Base-by-base conservation (phyloP, 768 basidiomycete genomes). In the Leucogyrophana mollusca region DNA sequence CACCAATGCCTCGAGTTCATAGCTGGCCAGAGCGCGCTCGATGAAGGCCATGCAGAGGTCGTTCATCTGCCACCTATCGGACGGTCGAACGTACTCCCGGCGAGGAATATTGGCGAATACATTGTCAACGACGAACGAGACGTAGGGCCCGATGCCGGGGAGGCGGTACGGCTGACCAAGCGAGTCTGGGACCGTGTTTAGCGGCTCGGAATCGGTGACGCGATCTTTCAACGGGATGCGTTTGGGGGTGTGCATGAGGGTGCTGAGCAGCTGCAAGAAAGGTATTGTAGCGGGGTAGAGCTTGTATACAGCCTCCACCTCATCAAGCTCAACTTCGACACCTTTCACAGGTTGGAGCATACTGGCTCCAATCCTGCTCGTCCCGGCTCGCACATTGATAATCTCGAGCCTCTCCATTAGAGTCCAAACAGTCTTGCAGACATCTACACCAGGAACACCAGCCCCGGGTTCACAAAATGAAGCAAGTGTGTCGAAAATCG, bases 261-360 rank as follows among this genome's bases (percentile, higher is more conserved):
- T 84, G 55, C 78, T 78, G 49, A 98, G 79, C 36, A 97, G 77
- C 46, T 79, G 78, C 41, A 97, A 68, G 71, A 97, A 95, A 0
- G 94, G 85, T 17, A 90, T 85, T 0, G 94, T 95, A 7, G 90
- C 79, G 0, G 94, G 93, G 64, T 95, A 98, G 46, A 86, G 58
- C 62, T 79, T 79, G 59, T 85, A 80, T 4, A 77, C 73, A 11
- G 88, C 72, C 65, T 98, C 95, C 43, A 94, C 81, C 54, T 92
- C 86, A 54, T 94, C 92, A 52, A 97, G 67, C 61, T 95, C 92
- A 4, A 87, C 78, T 52, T 94, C 85, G 3, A 93, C 84, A 0
- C 94, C 92, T 58, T 85, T 87, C 9, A 78, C 77, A 17, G 83
- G 73, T 3, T 79, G 72, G 6, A 85, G 58, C 34, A 74, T 64